Evolutionary conservation across 208 protist species (phyloP), one percentile per base, ranked within the genome.

Genomic region (Leishmania amazonensis): DNA sequence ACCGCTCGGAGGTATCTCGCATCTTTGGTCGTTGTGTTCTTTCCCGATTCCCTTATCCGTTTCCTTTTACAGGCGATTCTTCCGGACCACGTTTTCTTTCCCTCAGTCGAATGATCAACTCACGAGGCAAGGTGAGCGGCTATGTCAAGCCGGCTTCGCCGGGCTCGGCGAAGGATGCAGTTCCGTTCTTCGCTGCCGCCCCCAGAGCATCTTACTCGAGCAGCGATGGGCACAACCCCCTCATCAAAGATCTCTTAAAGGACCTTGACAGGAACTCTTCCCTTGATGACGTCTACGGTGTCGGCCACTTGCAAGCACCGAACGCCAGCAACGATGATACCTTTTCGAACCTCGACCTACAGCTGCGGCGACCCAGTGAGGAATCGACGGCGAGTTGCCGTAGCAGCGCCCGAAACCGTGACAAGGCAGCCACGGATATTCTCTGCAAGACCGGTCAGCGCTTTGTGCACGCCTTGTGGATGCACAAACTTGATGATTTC

Each of bases 381-480:
- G 78, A 45, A 24, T 57, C 53, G n/a, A 54, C 38, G 75, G 53
- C 31, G 3, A 82, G 65, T 42, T 38, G 64, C 4, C 74, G 53
- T 3, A 82, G 75, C 75, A 47, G 62, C 21, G 15, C 65, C 19
- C 62, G 74, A 42, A 47, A 19, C 65, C 72, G 31, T 71, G 62
- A 31, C 17, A 75, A 78, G 73, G 67, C 65, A 24, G 82, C 85
- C 17, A 28, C 88, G 1, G 88, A 89, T 45, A 79, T 88, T 24
- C 51, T 94, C 49, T 78, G 76, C 17, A 81, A 62, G 11, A 83
- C 81, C 2, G 79, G 84, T 1, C 86, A 92, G 81, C 83, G 85
- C 76, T 94, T 91, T 84, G 83, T 90, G 28, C 88, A 94, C 84
- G 82, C 85, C 3, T 81, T 94, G 78, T 70, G 72, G 19, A 89